Percentiles rank a stretch among this genome's conserved stretches.
Evolutionary conservation across 208 protist genomes (phyloP).

Genomic region (Herpetomonas samuelpessoai): DNA sequence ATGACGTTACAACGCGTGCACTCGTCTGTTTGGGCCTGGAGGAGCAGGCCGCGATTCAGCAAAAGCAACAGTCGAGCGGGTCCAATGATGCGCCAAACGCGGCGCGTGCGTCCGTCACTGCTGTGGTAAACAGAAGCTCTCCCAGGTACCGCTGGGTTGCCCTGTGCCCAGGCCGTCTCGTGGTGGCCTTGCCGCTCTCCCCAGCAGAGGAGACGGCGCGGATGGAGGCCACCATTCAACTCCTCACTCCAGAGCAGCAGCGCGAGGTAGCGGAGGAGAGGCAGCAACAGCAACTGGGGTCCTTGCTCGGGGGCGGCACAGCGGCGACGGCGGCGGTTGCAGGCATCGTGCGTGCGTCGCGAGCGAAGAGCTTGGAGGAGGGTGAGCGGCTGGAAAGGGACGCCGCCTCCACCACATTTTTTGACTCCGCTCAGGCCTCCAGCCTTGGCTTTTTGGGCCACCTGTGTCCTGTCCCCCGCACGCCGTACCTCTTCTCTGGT

Average conservation of each 20-base stretch:
- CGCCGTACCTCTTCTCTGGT: slow-evolving; percentile 50
- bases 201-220: neutral
- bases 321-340: neutral
- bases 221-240: neutral
- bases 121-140: too few relatives aligned
- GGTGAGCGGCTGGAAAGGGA: neutral
- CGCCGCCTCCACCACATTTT: slow-evolving; percentile 15
- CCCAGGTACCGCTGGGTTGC: slow-evolving; percentile 5
- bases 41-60: slow-evolving; percentile 9
- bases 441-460: slow-evolving; percentile 45
- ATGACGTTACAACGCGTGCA: slow-evolving; percentile 40
- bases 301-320: neutral
- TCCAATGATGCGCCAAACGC: neutral
- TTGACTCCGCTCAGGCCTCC: slow-evolving; percentile 18
- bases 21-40: slow-evolving; percentile 38
- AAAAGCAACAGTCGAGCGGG: slow-evolving; percentile 1
- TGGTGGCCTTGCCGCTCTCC: slow-evolving; percentile 3
- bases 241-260: neutral
- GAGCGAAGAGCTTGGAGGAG: neutral
- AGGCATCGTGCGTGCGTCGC: neutral
- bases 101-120: neutral
- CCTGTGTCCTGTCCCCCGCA: slow-evolving; percentile 26
- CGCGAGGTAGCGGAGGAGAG: neutral
- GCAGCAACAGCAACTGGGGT: slow-evolving; percentile 1
- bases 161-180: slow-evolving; percentile 13